These are phyloP conservation scores for Planoprotostelium fungivorum DNA, from an alignment of 78 protist species.

Conservation along the genomic window DNA sequence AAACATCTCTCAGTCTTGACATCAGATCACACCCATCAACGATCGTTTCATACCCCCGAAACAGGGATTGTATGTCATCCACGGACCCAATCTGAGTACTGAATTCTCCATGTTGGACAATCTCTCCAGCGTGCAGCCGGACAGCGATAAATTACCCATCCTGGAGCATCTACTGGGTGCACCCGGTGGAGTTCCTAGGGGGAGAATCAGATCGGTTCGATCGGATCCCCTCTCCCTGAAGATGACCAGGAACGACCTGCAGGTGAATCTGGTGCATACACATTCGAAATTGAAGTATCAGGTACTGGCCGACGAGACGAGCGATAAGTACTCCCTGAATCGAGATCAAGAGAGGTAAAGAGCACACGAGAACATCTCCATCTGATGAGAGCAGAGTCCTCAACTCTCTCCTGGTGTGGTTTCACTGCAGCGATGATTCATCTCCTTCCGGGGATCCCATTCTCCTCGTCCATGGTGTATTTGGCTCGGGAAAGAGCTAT, in stretches of 20 bases:
- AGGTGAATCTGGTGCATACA: background rate
- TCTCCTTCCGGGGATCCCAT: slow-evolving; percentile 8
- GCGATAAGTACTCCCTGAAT: slow-evolving; percentile 11
- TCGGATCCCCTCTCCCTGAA: background rate
- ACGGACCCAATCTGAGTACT: slow-evolving; percentile 16
- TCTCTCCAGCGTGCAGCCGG: background rate
- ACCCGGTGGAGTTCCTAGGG: background rate
- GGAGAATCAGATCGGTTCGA: background rate
- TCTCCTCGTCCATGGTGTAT: slow-evolving; percentile 76
- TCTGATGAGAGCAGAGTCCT: background rate
- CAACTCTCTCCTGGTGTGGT: slow-evolving; percentile 6
- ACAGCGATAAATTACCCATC: background rate
- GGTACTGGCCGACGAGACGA: slow-evolving; percentile 18
- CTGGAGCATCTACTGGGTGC: background rate
- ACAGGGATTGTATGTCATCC: slow-evolving; percentile 32
- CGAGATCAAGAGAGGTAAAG: slow-evolving; percentile 23
- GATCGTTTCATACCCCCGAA: background rate
- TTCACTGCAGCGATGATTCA: slow-evolving; percentile 26
- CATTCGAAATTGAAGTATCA: background rate
- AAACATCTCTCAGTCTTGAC: too few species aligned
- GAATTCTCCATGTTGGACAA: slow-evolving; percentile 49
- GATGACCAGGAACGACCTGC: background rate
- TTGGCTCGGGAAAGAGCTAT: slow-evolving; percentile 76
- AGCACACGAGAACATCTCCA: background rate
- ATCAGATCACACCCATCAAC: background rate